Evolutionary conservation across 176 grass and related monocot species (phyloP), one percentile per base, ranked within the genome.

Genomic region (Canna indica): DNA sequence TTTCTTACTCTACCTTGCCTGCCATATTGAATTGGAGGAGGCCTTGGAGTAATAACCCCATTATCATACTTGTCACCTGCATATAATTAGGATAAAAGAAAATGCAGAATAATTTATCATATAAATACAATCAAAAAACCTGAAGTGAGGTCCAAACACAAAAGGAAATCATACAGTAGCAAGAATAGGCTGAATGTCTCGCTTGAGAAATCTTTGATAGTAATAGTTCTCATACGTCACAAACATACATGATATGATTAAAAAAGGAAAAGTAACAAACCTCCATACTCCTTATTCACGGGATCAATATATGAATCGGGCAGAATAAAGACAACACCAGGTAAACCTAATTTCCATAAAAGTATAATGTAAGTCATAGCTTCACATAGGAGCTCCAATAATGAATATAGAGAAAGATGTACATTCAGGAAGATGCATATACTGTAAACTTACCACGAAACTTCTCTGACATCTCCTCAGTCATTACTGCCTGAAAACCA

Each of bases 281-380:
- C 94, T 90, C 94, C 86, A 73, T 97, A 97, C 22, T 92, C 94
- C 72, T 97, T 97, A 45, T 87, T 92, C 50, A 92, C 94, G 70
- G 88, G 89, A 64, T 92, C 89, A 28, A 97, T 66, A 81, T 97
- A 97, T 57, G 94, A 97, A 75, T 97, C 88, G 57, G 94, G 86
- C 68, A 92, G 80, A 75, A 97, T 73, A 52, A 97, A 97, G 64
- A 97, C 88, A n/a, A 96, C 93, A 73, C 93, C 93, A 39, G 93
- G 86, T 77, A 97, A 85, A 61, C 84, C 93, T 97, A 80, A 82
- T 41, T 27, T 78, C 77, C 59, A 84, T 57, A 54, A 33, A n/a
- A 36, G 80, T 58, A 69, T 16, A 54, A 68, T n/a, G 41, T 20
- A 74, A 72, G 58, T 36, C 75, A 71, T 58, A 24, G 18, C 67